Evolutionary conservation across 2,329 filamentous ascomycete species (phyloP), one percentile per base, ranked within the genome.

Genomic region (Alternaria tenuissima): DNA sequence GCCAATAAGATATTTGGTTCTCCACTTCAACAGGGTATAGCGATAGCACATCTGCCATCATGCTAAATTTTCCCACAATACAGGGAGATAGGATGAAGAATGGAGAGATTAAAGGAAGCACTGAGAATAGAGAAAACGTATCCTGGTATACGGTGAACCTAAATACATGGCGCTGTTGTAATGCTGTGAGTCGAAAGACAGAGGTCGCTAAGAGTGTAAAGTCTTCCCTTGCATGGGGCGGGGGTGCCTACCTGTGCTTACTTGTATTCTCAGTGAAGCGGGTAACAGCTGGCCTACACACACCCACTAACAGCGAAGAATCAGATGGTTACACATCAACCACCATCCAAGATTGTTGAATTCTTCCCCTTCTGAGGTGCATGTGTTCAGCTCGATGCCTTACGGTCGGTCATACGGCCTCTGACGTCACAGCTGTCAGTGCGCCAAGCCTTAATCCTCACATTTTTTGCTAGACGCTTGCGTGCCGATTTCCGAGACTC

Each of bases 401-500:
- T 6, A 9, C 14, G 7, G 30, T 34, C 46, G 20, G 46, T 49
- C 46, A 49, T 20, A 36, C 20, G 46, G 1, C 24, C 1, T n/a
- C 20, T 58, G 55, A 58, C 55, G 51, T 58, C 55, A 58, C 34
- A 16, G 46, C 9, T 7, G 24, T 49, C 20, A 8, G 32, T 49
- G 46, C 46, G 46, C 46, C 46, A n/a, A 49, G 46, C 20, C 32
- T 28, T 7, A 14, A 42, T 34, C 28, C 36, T 44, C 42, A 28
- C 36, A 30, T 52, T 47, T 36, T 36, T 46, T 55, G 32, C 18
- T 26, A 38, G 22, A 42, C 38, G 20, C 38, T 26, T 51, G 30
- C 20, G 52, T 59, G 57, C 57, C 52, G 57, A 11, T 24, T 51
- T 36, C 52, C 57, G 57, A 56, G 41, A 44, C 44, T 36, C 38